Percentiles rank a stretch among this genome's conserved stretches.
These are phyloP conservation scores for Pseudogymnoascus sp. DNA, from an alignment of 2,329 filamentous ascomycete genomes.

Conservation along the genomic window DNA sequence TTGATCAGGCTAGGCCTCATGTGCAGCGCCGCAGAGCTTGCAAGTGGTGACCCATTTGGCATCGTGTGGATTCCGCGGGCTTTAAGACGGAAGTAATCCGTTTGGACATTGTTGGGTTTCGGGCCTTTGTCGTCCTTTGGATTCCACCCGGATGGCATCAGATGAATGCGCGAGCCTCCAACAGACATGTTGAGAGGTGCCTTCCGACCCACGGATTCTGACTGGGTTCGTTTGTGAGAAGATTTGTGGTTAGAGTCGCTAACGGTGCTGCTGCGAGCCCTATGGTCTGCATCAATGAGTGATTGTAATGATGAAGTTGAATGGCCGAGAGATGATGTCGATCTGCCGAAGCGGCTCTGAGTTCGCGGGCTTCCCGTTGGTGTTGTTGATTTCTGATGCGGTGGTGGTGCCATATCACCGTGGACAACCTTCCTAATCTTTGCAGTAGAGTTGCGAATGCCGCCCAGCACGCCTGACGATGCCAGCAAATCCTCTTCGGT, in stretches of 20 bases:
- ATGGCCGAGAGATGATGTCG: neutral
- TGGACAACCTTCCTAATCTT: constrained; percentile 18
- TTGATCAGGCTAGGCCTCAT: constrained; percentile 23
- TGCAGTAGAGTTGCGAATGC: constrained; percentile 18
- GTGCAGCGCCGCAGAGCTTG: constrained; percentile 22
- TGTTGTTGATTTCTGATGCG: neutral
- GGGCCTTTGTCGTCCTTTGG: constrained; percentile 2
- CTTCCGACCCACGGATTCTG: neutral
- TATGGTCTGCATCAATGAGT: constrained; percentile 5
- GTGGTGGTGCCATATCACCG: constrained; percentile 10
- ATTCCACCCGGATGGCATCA: constrained; percentile 1
- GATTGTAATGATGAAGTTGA: constrained; percentile 6
- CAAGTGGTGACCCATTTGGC: constrained; percentile 24
- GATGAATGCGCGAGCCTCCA: neutral
- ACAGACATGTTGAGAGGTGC: constrained; percentile 1
- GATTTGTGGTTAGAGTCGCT: neutral
- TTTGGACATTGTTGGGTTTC: constrained; percentile 26
- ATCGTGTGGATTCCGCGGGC: constrained; percentile 27
- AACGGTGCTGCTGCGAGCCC: neutral
- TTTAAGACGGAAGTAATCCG: constrained; percentile 30
- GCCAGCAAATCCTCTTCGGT: constrained; percentile 22
- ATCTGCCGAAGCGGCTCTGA: neutral
- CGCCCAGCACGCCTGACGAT: constrained; percentile 20
- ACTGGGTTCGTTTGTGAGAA: constrained; percentile 5
- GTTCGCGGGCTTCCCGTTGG: neutral